Evolutionary conservation across 495 filamentous ascomycete genomes (phyloP), one percentile per base, ranked within the genome.

Genomic region (Bombardia bombarda): DNA sequence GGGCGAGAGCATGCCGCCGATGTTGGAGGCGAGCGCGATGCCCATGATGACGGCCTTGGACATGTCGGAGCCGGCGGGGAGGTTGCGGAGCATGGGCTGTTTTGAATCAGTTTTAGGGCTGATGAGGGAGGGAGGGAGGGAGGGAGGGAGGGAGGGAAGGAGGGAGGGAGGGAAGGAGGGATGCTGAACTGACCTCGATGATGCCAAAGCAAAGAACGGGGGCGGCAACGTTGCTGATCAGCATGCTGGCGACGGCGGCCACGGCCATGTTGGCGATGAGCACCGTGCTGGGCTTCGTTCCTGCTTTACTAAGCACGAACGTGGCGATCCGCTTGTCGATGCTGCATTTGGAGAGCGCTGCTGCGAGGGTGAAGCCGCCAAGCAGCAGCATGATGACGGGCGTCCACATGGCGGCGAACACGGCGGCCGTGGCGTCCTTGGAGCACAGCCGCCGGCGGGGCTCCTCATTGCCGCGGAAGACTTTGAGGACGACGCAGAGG

Each of bases 191-290:
- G n/a, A n/a, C n/a, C n/a, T 92, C 86, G 49, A 95, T 88, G 61
- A 97, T 97, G 13, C 87, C 93, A 58, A 89, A 97, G 70, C 93
- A 99, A 7, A 99, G 76, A n/a, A 99, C 92, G 0, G 92, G 92
- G 4, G 93, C 90, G 14, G 92, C 92, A 25, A 99, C 92, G 51
- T 99, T 99, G 62, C 86, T 93, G 56, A 99, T 96, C 77, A 93
- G 90, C 92, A 99, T 99, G 51, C 87, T 95, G 26, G 90, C 78
- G 57, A 97, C 90, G 66, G 90, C 90, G 47, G 92, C 92, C 33
- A 99, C 92, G 52, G 95, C 94, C 92, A 99, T 99, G 63, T 89
- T 95, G 20, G 90, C 89, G 19, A 99, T 55, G 10, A 99, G 75
- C 16, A 99, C 89, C 14, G 84, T 85, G 35, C 82, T 73, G 4